Evolutionary conservation across 2,329 filamentous ascomycete genomes (phyloP).

Genomic region (Aspergillus sclerotialis): DNA sequence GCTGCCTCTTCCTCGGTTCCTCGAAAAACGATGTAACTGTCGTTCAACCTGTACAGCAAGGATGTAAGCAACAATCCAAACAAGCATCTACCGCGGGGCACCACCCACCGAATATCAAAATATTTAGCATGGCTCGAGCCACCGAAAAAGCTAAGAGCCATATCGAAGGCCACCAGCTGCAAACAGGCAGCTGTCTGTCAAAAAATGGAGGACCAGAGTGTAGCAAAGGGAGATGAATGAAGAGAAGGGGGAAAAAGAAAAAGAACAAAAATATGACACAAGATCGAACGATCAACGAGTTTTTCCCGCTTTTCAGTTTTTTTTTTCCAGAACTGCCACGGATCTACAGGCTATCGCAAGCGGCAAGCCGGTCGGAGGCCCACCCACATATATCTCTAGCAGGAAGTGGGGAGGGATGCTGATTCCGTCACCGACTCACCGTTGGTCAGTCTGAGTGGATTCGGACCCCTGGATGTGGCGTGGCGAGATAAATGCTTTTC

Average conservation of each 20-base stretch:
- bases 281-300: slow-evolving; percentile 7
- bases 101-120: slow-evolving; percentile 42
- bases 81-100: neutral
- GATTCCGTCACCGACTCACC: too few relatives aligned
- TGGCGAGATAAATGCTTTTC: too few relatives aligned
- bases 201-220: slow-evolving; percentile 1
- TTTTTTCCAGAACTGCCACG: slow-evolving; percentile 12
- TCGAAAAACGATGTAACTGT: slow-evolving; percentile 72
- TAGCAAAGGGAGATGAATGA: slow-evolving; percentile 2
- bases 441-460: too few relatives aligned
- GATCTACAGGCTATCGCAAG: slow-evolving; percentile 35
- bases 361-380: slow-evolving; percentile 39
- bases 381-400: slow-evolving; percentile 20
- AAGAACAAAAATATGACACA: slow-evolving; percentile 14
- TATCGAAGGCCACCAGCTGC: slow-evolving; percentile 19
- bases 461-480: too few relatives aligned
- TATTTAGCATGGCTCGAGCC: slow-evolving; percentile 41
- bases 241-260: slow-evolving; percentile 1
- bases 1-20: slow-evolving; percentile 68
- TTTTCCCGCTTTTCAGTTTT: slow-evolving; percentile 9
- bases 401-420: too few relatives aligned
- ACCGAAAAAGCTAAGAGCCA: slow-evolving; percentile 42
- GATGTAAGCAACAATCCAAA: neutral
- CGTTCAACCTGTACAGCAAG: slow-evolving; percentile 57
- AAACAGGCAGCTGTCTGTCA: slow-evolving; percentile 11